phyloP scores from a whole-genome alignment of 108 stramenopile genomes.

The Thalassiosira profunda region DNA sequence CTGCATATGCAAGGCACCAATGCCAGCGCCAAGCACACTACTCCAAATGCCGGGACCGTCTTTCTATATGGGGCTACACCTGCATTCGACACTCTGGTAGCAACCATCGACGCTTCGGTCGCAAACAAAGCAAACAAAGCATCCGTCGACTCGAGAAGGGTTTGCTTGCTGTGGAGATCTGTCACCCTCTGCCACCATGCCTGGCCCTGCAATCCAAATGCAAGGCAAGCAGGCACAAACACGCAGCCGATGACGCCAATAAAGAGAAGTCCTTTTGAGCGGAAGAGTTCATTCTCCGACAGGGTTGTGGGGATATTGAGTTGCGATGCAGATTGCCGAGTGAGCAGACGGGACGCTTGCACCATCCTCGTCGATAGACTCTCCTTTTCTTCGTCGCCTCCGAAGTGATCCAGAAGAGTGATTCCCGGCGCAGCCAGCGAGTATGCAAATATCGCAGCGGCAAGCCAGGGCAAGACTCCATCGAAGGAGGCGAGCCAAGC shows the following conservation, averaged over 20 bases:
- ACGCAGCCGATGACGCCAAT: constrained; percentile 44
- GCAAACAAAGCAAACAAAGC: constrained; percentile 39
- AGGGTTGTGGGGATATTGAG: background rate
- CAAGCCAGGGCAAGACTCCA: constrained; percentile 9
- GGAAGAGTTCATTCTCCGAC: constrained; percentile 38
- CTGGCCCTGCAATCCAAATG: constrained; percentile 18
- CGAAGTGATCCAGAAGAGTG: constrained; percentile 14
- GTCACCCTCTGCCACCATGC: constrained; percentile 43
- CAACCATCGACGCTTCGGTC: constrained; percentile 47
- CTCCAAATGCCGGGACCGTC: constrained; percentile 33
- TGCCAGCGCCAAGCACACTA: constrained; percentile 35
- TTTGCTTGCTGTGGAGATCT: constrained; percentile 20
- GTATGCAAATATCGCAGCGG: constrained; percentile 19
- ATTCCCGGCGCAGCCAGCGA: constrained; percentile 16
- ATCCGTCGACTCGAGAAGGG: constrained; percentile 38
- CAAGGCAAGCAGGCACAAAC: constrained; percentile 35
- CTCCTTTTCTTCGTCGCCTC: background rate
- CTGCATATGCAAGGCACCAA: constrained; percentile 32
- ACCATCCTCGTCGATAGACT: constrained; percentile 3
- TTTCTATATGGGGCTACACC: constrained; percentile 34
- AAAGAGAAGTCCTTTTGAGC: constrained; percentile 29
- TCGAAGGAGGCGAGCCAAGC: constrained; percentile 15
- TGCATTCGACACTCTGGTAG: constrained; percentile 23
- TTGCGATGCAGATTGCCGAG: no score
- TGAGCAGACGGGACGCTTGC: no score